A percentile compares a stretch with the other conserved stretches of the same genome.
Conservation (phyloP, 345 rosid species). For the Geranium brycei region DNA sequence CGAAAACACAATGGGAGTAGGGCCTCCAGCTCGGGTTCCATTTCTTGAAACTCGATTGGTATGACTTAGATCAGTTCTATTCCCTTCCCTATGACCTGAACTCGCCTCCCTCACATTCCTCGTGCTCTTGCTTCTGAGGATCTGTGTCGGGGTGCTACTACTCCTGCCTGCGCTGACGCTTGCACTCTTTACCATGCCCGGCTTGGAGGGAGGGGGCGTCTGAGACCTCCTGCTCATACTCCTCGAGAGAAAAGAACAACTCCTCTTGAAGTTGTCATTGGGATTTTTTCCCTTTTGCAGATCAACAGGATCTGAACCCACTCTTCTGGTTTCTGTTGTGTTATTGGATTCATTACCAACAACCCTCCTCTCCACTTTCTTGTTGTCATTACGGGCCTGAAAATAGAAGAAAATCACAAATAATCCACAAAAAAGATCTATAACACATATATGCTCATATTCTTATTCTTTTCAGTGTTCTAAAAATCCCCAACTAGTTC, state of each 20-base stretch:
- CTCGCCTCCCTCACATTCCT: not conserved
- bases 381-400: too few relatives aligned
- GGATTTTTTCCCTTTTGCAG: constrained; percentile 5
- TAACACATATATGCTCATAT: too few relatives aligned
- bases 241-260: constrained; percentile 23
- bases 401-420: too few relatives aligned
- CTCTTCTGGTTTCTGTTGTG: not conserved
- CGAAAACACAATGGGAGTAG: constrained; percentile 51
- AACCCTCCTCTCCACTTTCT: too few relatives aligned
- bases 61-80: constrained; percentile 1
- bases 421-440: too few relatives aligned
- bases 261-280: constrained; percentile 33
- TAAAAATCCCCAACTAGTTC: too few relatives aligned
- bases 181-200: constrained; percentile 17
- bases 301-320: not conserved
- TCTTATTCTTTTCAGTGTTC: too few relatives aligned
- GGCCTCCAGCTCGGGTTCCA: constrained; percentile 7
- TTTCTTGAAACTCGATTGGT: not conserved
- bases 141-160: constrained; percentile 5
- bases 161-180: constrained; percentile 19
- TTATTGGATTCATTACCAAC: not conserved
- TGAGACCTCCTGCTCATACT: constrained; percentile 21
- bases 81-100: not conserved
- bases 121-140: constrained; percentile 3
- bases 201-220: constrained; percentile 7